Base-by-base conservation (phyloP, 208 protist species). In the Acanthamoeba castellanii region DNA sequence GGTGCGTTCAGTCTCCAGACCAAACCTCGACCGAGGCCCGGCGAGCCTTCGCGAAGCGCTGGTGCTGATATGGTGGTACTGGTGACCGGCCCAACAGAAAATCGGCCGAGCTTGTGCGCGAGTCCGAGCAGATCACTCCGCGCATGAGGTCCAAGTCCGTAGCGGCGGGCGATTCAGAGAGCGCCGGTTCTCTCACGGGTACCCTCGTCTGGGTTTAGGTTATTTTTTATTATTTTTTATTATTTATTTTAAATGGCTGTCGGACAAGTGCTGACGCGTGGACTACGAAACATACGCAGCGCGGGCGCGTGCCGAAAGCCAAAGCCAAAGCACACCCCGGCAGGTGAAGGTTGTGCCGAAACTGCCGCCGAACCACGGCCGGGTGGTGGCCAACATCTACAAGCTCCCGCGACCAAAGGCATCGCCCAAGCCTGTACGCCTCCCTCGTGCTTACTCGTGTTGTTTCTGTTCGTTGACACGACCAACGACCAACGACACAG, bases 351-450 rank as follows among this genome's bases (percentile, higher is more conserved):
- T 27, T 18, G 22, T 64, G 57, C 57, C 68, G 27, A 76, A 32
- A 14, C 68, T 45, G 42, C 72, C 72, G 22, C 6, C 13, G 1
- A 34, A 34, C 72, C 72, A 82, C 37, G 37, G 42, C 3, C 72
- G 72, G 34, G 37, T 52, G 32, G 72, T 82, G 68, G 32, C 68
- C 72, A 82, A 82, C 72, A 50, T 82, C 22, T 82, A 82, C 72
- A 82, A 82, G 72, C 72, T 25, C 11, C 37, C 72, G 37, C 72
- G 72, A 25, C 37, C 72, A 52, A 82, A 82, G 42, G 3, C 34
- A 3, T 14, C 68, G 20, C 68, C 68, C 7, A 76, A 76, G 34
- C 68, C n/a, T 13, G 68, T 76, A 76, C 68, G 68, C 57, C 57
- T 25, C 14, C 57, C 3, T 25, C 18, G 18, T 64, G 14, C 57